Evolutionary conservation across 305 asterid genomes (phyloP), one percentile per base, ranked within the genome.

Genomic region (Plantago coronopus): DNA sequence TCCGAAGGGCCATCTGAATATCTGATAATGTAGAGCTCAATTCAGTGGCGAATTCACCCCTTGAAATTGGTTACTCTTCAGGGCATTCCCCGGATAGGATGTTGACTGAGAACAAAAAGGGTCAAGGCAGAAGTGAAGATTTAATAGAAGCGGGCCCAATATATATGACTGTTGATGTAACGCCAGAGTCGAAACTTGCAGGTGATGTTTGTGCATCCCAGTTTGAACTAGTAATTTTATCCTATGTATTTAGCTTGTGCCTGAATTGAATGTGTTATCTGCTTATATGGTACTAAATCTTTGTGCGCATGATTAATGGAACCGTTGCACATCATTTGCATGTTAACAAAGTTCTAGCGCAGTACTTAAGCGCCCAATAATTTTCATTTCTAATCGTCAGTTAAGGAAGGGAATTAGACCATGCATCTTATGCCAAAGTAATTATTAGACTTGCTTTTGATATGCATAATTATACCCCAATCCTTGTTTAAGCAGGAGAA

Each of bases 21-120:
- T n/a, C 21, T 20, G n/a, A 20, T 19, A 7, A 48, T 17, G 23
- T 48, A 15, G 54, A 48, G 20, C 11, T 48, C 22, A 15, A 16
- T 48, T 48, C 54, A 5, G 29, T 2, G 29, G 5, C 29, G 18
- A 48, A 10, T 48, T 48, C 22, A 31, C 34, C 34, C 19, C 16
- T 19, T 50, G 56, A 20, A 49, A 12, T 61, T 53, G 76, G 76
- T 65, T 70, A 71, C 55, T 25, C 29, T 25, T 67, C 80, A 38
- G 91, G 79, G 55, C 88, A 84, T 71, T 74, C 76, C 50, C 64
- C 83, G 59, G 90, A 84, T 34, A 69, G 78, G 83, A 67, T 72
- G 58, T 72, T 86, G 72, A 83, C 59, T 27, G 88, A 71, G 66
- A 72, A 61, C 61, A 90, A 72, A 69, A 54, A 65, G 12, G 79